These are phyloP conservation scores for Fusarium liriodendri DNA, from an alignment of 2,329 filamentous ascomycete species.

Conservation along the genomic window DNA sequence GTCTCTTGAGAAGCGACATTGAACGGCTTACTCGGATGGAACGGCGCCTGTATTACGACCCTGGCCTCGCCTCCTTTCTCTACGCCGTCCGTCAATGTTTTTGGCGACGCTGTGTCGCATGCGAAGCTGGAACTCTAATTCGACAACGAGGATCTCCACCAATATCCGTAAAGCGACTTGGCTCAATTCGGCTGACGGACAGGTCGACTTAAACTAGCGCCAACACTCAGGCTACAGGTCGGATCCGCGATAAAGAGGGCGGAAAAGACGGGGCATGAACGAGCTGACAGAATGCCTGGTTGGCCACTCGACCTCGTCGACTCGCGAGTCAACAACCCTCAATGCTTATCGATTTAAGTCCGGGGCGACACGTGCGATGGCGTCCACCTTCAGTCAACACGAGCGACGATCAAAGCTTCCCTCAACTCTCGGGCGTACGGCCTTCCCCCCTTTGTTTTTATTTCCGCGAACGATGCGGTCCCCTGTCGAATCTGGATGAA, in stretches of 20 bases:
- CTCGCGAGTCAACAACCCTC: background rate
- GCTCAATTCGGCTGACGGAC: constrained; percentile 28
- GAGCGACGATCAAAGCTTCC: background rate
- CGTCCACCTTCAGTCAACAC: background rate
- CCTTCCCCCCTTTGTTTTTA: background rate
- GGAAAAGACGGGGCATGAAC: background rate
- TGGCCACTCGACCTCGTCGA: constrained; percentile 1
- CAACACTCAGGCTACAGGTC: constrained; percentile 11
- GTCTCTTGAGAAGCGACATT: constrained; percentile 40
- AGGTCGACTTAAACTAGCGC: constrained; percentile 31
- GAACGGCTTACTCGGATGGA: constrained; percentile 5
- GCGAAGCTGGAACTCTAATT: constrained; percentile 31
- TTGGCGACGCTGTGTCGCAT: constrained; percentile 14
- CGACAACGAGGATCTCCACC: constrained; percentile 16
- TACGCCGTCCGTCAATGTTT: constrained; percentile 8
- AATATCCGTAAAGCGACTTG: constrained; percentile 24
- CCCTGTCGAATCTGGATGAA: constrained; percentile 6
- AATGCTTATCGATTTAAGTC: background rate
- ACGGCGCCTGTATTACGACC: constrained; percentile 17
- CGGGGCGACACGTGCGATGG: background rate
- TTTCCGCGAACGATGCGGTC: constrained; percentile 7
- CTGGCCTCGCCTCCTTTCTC: constrained; percentile 28
- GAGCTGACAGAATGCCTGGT: background rate
- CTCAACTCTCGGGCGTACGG: background rate
- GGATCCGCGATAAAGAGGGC: constrained; percentile 26